Evolutionary conservation across 164 flowering plant species (phyloP).

Genomic region (Tetracentron sinense): DNA sequence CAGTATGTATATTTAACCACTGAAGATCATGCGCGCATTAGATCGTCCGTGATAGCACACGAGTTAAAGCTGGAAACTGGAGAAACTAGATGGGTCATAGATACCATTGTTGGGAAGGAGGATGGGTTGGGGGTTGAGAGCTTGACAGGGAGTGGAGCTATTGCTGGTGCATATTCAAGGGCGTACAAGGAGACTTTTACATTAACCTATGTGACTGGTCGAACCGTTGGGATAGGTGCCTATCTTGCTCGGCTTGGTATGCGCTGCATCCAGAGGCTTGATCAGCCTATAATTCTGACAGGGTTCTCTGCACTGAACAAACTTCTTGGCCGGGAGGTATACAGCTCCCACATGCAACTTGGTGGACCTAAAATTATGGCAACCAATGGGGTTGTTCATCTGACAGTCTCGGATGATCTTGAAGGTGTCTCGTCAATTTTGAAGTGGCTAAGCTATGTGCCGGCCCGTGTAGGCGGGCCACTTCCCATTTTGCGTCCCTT

Average conservation of each 20-base stretch:
- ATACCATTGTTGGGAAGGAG: constrained; percentile 90
- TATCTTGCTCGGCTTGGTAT: constrained; percentile 98
- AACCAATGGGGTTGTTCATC: constrained; percentile 96
- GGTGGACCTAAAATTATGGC: constrained; percentile 99
- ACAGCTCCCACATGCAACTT: constrained; percentile 99
- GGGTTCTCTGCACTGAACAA: constrained; percentile 97
- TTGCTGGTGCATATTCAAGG: constrained; percentile 91
- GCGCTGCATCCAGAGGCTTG: constrained; percentile 99
- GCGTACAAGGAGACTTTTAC: constrained; percentile 98
- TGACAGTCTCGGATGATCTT: constrained; percentile 95
- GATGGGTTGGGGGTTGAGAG: constrained; percentile 97
- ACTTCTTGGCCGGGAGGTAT: constrained; percentile 96
- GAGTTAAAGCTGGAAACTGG: constrained; percentile 66
- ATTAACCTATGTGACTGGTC: constrained; percentile 93
- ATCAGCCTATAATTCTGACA: constrained; percentile 95
- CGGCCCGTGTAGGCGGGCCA: constrained; percentile 69
- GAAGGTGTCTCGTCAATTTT: constrained; percentile 88
- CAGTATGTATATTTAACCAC: constrained; percentile 86
- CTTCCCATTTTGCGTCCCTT: constrained; percentile 65
- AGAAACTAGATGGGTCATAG: constrained; percentile 93
- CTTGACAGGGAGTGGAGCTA: constrained; percentile 95
- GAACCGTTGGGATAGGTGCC: constrained; percentile 99
- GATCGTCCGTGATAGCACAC: constrained; percentile 86
- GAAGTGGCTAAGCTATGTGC: constrained; percentile 94
- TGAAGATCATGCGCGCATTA: constrained; percentile 62